A percentile compares a stretch with the other conserved stretches of the same genome.
Evolutionary conservation across 73 alveolate genomes (phyloP).

Genomic region (Tetrahymena borealis): DNA sequence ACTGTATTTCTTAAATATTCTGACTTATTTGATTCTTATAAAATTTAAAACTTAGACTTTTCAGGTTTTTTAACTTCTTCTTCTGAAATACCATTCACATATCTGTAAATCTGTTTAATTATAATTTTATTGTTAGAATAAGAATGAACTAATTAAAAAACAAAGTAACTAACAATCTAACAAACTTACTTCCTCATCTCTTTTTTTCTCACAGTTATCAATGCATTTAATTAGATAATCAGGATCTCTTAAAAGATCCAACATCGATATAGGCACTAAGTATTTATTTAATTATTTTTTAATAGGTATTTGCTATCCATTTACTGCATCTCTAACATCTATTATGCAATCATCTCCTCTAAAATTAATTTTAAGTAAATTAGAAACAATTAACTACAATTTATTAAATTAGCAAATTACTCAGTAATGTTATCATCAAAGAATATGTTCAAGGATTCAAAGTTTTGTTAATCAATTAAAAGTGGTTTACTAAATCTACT

Average conservation of each 20-base stretch:
- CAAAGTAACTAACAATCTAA: neutral
- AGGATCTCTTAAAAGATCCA: constrained; percentile 86
- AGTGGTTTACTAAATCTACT: neutral
- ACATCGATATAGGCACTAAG: constrained; percentile 82
- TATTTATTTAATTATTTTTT: constrained; percentile 71
- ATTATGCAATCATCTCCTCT: constrained; percentile 60
- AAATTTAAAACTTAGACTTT: constrained; percentile 68
- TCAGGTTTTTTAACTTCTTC: constrained; percentile 55
- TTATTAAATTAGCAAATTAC: neutral
- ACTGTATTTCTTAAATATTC: constrained; percentile 70
- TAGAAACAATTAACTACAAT: too few species aligned
- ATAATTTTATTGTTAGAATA: neutral
- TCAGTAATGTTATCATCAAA: constrained; percentile 91
- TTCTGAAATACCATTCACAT: constrained; percentile 60
- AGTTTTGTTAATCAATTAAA: constrained; percentile 71
- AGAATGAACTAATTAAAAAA: too few species aligned
- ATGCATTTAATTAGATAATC: constrained; percentile 84
- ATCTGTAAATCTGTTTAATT: neutral
- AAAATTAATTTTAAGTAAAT: too few species aligned
- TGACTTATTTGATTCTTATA: constrained; percentile 53
- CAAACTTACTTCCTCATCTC: constrained; percentile 69
- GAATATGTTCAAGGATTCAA: constrained; percentile 79
- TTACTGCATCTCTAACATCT: constrained; percentile 82
- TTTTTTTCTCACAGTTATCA: constrained; percentile 76
- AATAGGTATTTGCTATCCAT: constrained; percentile 69